phyloP scores from a whole-genome alignment of 371 early-diverging fungal species.

The Neoconidiobolus thromboides region DNA sequence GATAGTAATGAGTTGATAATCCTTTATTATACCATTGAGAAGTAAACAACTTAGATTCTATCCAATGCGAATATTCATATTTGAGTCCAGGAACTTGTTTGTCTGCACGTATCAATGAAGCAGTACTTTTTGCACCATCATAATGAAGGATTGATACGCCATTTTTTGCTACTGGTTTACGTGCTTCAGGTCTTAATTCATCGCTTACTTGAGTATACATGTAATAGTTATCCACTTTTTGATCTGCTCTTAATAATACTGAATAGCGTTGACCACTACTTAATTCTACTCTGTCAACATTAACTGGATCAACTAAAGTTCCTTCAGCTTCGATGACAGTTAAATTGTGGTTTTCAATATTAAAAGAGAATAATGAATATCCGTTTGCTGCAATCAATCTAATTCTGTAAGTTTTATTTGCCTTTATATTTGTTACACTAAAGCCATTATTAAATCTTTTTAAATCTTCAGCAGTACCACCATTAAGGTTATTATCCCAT shows the following conservation, averaged over 20 bases:
- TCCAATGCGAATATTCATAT: background rate
- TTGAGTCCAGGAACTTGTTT: background rate
- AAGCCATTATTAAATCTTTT: too few species aligned
- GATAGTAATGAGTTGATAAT: too few species aligned
- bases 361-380: background rate
- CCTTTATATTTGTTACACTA: background rate
- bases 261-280: background rate
- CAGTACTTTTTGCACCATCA: background rate
- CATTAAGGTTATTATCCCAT: too few species aligned
- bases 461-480: too few species aligned
- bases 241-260: background rate
- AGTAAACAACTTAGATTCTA: background rate
- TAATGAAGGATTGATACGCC: background rate
- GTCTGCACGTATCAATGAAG: background rate
- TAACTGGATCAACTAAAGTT: background rate
- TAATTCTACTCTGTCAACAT: background rate
- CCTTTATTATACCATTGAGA: background rate
- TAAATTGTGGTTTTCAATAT: background rate
- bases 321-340: background rate
- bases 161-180: too few species aligned
- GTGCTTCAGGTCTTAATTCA: too few species aligned
- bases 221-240: background rate
- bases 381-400: background rate
- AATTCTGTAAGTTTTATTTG: background rate
- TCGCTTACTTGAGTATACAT: too few species aligned